Evolutionary conservation across 495 filamentous ascomycete species (phyloP).

Genomic region (Aspergillus hancockii): DNA sequence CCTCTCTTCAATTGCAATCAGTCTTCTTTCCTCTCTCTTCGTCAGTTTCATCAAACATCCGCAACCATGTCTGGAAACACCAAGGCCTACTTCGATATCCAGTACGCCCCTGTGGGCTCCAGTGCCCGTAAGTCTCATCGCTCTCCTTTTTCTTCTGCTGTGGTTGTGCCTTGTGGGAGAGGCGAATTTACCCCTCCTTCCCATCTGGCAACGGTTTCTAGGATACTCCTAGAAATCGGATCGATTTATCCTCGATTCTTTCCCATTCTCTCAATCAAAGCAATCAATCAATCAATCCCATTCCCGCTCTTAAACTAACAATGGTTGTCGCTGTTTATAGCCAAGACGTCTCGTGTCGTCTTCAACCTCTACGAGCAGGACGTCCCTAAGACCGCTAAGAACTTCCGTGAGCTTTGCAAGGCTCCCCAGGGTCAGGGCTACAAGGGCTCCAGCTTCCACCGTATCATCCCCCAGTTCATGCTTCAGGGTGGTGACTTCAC

Average conservation of each 20-base stretch:
- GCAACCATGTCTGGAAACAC: slow-evolving; percentile 60
- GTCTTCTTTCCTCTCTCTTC: slow-evolving; percentile 44
- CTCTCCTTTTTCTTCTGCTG: slow-evolving; percentile 12
- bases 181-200: slow-evolving; percentile 19
- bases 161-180: slow-evolving; percentile 1
- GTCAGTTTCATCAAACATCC: slow-evolving; percentile 64
- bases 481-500: slow-evolving; percentile 99
- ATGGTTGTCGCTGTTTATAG: slow-evolving; percentile 43
- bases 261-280: neutral
- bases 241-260: neutral
- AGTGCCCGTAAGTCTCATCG: slow-evolving; percentile 59
- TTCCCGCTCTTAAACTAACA: slow-evolving; percentile 16
- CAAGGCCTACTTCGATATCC: slow-evolving; percentile 67
- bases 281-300: slow-evolving; percentile 14
- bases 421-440: slow-evolving; percentile 85
- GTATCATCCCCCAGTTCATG: slow-evolving; percentile 98
- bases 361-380: slow-evolving; percentile 86
- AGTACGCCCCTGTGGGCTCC: slow-evolving; percentile 56
- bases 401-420: slow-evolving; percentile 97
- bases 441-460: slow-evolving; percentile 91
- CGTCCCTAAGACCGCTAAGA: slow-evolving; percentile 91
- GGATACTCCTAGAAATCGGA: neutral
- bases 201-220: neutral
- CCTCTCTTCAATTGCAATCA: slow-evolving; percentile 47
- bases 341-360: slow-evolving; percentile 76